Base-by-base conservation (phyloP, 2,329 filamentous ascomycete genomes). In the Penicillium aurantiogriseum region DNA sequence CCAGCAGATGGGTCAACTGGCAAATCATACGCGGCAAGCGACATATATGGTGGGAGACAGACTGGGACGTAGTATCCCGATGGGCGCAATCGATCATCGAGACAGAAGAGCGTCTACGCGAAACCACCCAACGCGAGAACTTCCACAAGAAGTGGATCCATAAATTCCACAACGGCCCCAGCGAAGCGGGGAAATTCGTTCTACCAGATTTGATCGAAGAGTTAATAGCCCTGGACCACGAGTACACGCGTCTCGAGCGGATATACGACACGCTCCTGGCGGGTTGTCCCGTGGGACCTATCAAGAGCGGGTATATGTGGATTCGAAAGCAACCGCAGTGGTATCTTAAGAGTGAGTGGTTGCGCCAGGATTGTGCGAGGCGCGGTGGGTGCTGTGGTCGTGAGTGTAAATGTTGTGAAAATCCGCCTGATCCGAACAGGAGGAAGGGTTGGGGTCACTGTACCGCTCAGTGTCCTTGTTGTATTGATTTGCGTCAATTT, bases 381-480 rank as follows among this genome's bases (percentile, higher is more conserved):
- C 48, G 56, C 0, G 58, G 56, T 27, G 56, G 56, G 7, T 60
- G 58, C 17, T 60, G 58, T 56, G 58, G 51, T 10, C 36, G 58
- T 23, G n/a, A 25, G 7, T 58, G 58, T 23, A 38, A 35, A 13
- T 59, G 58, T 19, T 60, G 58, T 42, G 48, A 52, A n/a, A 49
- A 21, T 0, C 49, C 43, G 0, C 49, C 49, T 19, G 54, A 57
- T 31, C 27, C 43, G n/a, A 44, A 15, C 2, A 45, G 54, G 42
- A 46, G 8, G 36, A 57, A 53, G 23, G 54, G 54, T 5, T 53
- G 49, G 49, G 54, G 54, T 11, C 54, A 57, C 23, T 57, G 54
- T 19, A 57, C 54, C 10, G 49, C 29, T 23, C 13, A 53, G 11
- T 57, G 54, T 39, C 36, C 35, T 42, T 57, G 54, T n/a, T 57